Conservation (phyloP, 108 stramenopile species). For the Pseudonitzschia delicatissima region DNA sequence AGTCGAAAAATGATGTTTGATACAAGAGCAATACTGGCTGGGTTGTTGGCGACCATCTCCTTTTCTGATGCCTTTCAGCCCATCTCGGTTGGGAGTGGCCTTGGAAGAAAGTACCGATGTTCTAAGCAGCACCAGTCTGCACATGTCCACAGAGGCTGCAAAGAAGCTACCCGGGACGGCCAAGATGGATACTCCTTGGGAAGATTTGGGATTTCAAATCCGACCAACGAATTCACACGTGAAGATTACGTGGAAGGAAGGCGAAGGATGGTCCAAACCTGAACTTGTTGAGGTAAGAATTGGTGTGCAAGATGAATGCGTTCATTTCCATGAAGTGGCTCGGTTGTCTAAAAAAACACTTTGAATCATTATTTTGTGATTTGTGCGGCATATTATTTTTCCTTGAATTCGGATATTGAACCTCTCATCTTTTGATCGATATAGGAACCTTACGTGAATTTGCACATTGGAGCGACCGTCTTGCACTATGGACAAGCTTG, state of each 20-base stretch:
- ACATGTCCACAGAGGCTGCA: slow-evolving; percentile 5
- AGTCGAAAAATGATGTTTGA: slow-evolving; percentile 6
- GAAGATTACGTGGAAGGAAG: slow-evolving; percentile 73
- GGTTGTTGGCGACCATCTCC: not conserved
- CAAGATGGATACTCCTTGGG: slow-evolving; percentile 83
- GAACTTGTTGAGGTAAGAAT: slow-evolving; percentile 71
- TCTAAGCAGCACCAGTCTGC: not conserved
- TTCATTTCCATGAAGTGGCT: too few relatives aligned
- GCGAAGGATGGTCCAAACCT: slow-evolving; percentile 62
- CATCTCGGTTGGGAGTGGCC: not conserved
- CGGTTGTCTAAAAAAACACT: too few relatives aligned
- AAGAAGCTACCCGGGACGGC: slow-evolving; percentile 74
- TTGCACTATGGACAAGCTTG: slow-evolving; percentile 98
- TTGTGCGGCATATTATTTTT: too few relatives aligned
- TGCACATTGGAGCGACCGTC: slow-evolving; percentile 96
- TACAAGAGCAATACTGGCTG: not conserved
- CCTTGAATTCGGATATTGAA: too few relatives aligned
- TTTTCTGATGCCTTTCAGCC: slow-evolving; percentile 12
- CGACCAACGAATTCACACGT: slow-evolving; percentile 91
- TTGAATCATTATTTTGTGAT: too few relatives aligned
- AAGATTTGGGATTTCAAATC: slow-evolving; percentile 94
- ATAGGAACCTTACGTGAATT: slow-evolving; percentile 81
- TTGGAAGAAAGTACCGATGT: not conserved
- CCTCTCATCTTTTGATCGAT: too few relatives aligned
- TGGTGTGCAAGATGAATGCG: too few relatives aligned